Conservation (phyloP, 441 rosid genomes). For the Adansonia gregorii region DNA sequence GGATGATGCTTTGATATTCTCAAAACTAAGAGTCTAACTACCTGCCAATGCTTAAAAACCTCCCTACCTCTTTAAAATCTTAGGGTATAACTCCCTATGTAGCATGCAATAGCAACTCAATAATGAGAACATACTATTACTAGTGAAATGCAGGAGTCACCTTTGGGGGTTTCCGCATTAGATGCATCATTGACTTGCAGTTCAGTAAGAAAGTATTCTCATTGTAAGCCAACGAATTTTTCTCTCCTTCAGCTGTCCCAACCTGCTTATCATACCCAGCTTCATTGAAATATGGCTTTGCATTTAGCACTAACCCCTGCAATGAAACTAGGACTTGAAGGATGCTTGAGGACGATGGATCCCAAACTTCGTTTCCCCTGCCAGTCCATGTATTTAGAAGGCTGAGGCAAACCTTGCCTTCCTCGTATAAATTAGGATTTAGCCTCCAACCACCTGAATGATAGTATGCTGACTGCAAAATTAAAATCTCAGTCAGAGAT, state of each 20-base stretch:
- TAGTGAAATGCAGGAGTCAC: slow-evolving; percentile 40
- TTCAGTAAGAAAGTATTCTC: slow-evolving; percentile 89
- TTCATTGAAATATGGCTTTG: slow-evolving; percentile 97
- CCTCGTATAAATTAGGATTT: slow-evolving; percentile 95
- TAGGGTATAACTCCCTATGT: background rate
- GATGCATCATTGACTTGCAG: slow-evolving; percentile 95
- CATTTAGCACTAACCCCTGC: slow-evolving; percentile 92
- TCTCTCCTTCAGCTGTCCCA: slow-evolving; percentile 98
- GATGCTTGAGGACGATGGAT: slow-evolving; percentile 85
- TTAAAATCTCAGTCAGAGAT: slow-evolving; percentile 29
- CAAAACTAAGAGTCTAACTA: background rate
- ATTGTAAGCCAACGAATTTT: slow-evolving; percentile 89
- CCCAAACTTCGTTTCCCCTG: slow-evolving; percentile 97
- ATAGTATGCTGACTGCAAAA: slow-evolving; percentile 80
- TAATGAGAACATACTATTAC: background rate
- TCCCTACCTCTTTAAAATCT: background rate
- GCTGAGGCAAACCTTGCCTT: slow-evolving; percentile 98
- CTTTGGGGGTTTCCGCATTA: slow-evolving; percentile 90
- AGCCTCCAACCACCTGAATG: slow-evolving; percentile 99
- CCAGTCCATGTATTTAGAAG: slow-evolving; percentile 98
- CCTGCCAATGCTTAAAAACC: background rate
- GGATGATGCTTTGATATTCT: too few species aligned
- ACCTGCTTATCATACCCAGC: slow-evolving; percentile 97
- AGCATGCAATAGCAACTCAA: background rate
- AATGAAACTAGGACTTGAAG: slow-evolving; percentile 98